Percentiles rank a stretch among this genome's conserved stretches.
phyloP scores from a whole-genome alignment of 1,284 basidiomycete species.

The Fomitiporia mediterranea region DNA sequence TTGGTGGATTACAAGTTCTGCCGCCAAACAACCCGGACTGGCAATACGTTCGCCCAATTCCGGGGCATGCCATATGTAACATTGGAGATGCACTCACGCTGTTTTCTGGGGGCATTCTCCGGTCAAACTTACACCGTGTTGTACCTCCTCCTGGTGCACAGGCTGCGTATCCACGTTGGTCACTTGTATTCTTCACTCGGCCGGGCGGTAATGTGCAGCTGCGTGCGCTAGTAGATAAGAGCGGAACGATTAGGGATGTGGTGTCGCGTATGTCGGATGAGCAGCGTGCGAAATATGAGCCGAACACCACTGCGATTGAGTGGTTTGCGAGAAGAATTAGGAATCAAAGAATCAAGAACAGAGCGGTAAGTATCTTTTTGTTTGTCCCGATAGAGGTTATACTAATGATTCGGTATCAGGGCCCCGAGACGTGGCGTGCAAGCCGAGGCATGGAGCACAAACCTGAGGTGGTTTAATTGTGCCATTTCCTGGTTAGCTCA shows the following conservation, averaged over 20 bases:
- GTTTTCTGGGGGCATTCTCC: conserved; percentile 54
- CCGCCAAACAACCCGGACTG: conserved; percentile 55
- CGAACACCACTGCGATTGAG: conserved; percentile 38
- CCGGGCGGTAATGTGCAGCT: conserved; percentile 49
- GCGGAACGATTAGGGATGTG: conserved; percentile 24
- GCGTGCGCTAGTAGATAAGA: conserved; percentile 45
- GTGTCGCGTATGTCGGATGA: background rate
- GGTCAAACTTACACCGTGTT: conserved; percentile 52
- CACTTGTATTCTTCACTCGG: conserved; percentile 58
- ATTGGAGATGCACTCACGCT: conserved; percentile 54
- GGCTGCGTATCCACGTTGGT: conserved; percentile 46
- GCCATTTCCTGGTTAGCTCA: background rate
- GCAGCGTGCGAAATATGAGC: conserved; percentile 5
- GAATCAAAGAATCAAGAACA: conserved; percentile 41
- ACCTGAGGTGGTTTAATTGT: background rate
- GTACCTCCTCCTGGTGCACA: conserved; percentile 44
- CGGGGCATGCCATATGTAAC: conserved; percentile 57
- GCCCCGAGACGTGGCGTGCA: conserved; percentile 16
- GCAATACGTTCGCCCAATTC: conserved; percentile 64
- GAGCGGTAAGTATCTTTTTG: conserved; percentile 31
- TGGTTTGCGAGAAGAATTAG: conserved; percentile 46
- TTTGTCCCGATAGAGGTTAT: background rate
- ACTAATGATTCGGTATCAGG: background rate
- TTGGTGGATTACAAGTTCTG: conserved; percentile 69
- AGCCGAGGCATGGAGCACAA: conserved; percentile 17